phyloP scores from a whole-genome alignment of 352 stramenopile species.

The Globisporangium spiculum region DNA sequence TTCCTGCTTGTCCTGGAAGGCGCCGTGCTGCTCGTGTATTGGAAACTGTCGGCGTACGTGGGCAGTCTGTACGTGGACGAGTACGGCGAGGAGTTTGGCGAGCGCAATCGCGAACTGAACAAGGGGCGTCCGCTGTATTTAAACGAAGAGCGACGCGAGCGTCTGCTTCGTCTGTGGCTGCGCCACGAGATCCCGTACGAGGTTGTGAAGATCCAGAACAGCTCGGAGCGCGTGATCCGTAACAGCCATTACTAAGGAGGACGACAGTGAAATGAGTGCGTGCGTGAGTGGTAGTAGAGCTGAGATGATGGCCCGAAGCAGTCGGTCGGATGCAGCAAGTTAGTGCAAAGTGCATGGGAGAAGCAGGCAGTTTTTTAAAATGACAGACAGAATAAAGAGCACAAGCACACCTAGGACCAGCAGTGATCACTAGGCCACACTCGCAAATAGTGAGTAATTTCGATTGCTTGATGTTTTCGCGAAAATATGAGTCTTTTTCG shows the following conservation, averaged over 20 bases:
- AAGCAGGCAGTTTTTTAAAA: neutral
- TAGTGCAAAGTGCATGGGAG: neutral
- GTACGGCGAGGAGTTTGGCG: slow-evolving; percentile 86
- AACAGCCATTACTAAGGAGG: slow-evolving; percentile 82
- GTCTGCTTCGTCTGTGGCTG: slow-evolving; percentile 71
- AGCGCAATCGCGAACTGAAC: slow-evolving; percentile 77
- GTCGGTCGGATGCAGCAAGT: neutral
- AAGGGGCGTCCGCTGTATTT: slow-evolving; percentile 82
- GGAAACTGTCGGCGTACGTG: slow-evolving; percentile 83
- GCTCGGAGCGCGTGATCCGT: slow-evolving; percentile 82
- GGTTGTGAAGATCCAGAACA: slow-evolving; percentile 88
- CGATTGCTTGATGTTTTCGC: too few relatives aligned
- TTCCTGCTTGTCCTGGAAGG: slow-evolving; percentile 84
- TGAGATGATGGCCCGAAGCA: neutral
- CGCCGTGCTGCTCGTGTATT: slow-evolving; percentile 82
- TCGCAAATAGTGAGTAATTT: too few relatives aligned
- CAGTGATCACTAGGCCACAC: too few relatives aligned
- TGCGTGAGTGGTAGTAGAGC: neutral
- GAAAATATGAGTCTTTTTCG: too few relatives aligned
- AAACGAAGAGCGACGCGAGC: slow-evolving; percentile 65
- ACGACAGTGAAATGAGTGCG: neutral
- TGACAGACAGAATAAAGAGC: neutral
- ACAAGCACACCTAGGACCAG: neutral
- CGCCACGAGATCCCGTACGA: slow-evolving; percentile 84
- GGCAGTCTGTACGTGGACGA: slow-evolving; percentile 85